A percentile compares a stretch with the other conserved stretches of the same genome.
Evolutionary conservation across 306 rosid species (phyloP).

Genomic region (Citrullus mucosospermus): DNA sequence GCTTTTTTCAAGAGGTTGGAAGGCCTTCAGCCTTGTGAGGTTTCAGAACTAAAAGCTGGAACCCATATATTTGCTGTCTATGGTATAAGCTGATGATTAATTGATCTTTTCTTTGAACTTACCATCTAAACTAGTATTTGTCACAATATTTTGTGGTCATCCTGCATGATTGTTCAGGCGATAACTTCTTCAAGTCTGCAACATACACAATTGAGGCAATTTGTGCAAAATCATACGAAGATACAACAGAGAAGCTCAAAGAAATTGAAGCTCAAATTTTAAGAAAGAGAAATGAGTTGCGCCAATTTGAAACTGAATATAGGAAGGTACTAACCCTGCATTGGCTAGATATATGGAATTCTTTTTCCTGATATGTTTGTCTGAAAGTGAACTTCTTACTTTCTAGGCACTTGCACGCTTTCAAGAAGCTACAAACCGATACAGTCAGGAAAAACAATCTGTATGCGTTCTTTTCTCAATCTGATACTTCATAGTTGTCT

Average conservation of each 20-base stretch:
- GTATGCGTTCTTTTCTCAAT: slow-evolving; percentile 30
- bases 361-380: background rate
- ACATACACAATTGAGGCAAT: slow-evolving; percentile 78
- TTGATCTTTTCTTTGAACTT: slow-evolving; percentile 2
- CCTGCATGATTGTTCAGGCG: slow-evolving; percentile 42
- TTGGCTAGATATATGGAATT: slow-evolving; percentile 1
- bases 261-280: slow-evolving; percentile 86
- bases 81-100: slow-evolving; percentile 42
- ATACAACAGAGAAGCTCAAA: slow-evolving; percentile 59
- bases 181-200: slow-evolving; percentile 97
- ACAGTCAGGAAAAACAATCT: slow-evolving; percentile 68
- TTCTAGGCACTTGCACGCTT: slow-evolving; percentile 83
- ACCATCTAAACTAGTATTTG: background rate
- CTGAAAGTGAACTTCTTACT: slow-evolving; percentile 10
- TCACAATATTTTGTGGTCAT: slow-evolving; percentile 9
- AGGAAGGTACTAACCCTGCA: slow-evolving; percentile 47
- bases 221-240: slow-evolving; percentile 66
- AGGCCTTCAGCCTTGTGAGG: slow-evolving; percentile 99
- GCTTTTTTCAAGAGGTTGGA: slow-evolving; percentile 96
- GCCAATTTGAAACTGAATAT: slow-evolving; percentile 87
- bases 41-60: slow-evolving; percentile 86
- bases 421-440: slow-evolving; percentile 90
- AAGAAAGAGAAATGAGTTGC: slow-evolving; percentile 91
- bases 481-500: background rate
- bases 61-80: slow-evolving; percentile 96